Base-by-base conservation (phyloP, 129 eudicot genomes). In the Pseudognaphalium luteoalbum region DNA sequence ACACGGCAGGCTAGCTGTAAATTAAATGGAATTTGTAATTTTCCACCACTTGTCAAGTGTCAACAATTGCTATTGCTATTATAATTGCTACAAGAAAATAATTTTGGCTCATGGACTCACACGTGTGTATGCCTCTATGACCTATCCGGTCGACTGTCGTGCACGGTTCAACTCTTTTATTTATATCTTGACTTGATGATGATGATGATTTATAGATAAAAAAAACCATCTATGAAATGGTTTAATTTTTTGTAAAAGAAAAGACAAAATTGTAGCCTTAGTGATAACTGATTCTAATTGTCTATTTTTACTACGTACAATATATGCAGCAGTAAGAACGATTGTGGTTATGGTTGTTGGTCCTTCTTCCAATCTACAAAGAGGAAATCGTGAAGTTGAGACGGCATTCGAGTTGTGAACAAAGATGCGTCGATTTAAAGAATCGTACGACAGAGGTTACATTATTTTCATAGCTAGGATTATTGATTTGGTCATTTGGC, bases 291-390 rank as follows among this genome's bases (percentile, higher is more conserved):
- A 4, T 58, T 44, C 7, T 39, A 15, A 33, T 50, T 30, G 6
- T 7, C 39, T 73, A 12, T 51, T 42, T 29, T 25, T 32, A 25
- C 28, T 25, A 25, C 28, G 28, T 30, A 41, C 75, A 16, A 70
- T 58, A 25, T 2, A 10, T 78, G 85, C 84, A 91, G 96, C 85
- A 81, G 66, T 33, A 67, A 80, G 16, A 79, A 50, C 12, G 84
- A 81, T 15, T 85, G 79, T 25, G 22, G 70, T 58, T 29, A 66
- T 3, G 83, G 84, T 28, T 87, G 88, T 42, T 85, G 86, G 83
- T 70, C 81, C 9, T 81, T 82, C 66, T 83, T 79, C 60, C 58
- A 59, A 5, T 67, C 76, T 28, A 87, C 64, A 68, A 81, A 85
- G 50, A 81, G 68, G 68, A 87, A 72, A 78, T 76, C 68, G 62